These are phyloP conservation scores for Pisolithus orientalis DNA, from an alignment of 768 basidiomycete species.

Conservation along the genomic window DNA sequence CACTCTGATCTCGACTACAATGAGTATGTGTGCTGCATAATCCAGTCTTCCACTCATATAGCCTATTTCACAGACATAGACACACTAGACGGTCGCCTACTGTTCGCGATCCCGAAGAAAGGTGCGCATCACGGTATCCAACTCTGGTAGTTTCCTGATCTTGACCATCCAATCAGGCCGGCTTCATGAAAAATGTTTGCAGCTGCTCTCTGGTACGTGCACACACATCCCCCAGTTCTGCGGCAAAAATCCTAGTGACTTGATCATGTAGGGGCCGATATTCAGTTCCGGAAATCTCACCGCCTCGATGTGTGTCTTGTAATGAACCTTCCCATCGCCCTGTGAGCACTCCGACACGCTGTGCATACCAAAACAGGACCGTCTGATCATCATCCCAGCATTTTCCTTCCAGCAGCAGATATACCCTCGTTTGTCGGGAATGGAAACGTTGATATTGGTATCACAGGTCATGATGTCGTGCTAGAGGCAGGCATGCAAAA, in stretches of 20 bases:
- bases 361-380: not conserved
- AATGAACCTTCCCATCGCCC: conserved; percentile 86
- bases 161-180: conserved; percentile 47
- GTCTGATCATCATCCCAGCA: conserved; percentile 38
- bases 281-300: conserved; percentile 84
- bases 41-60: not conserved
- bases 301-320: conserved; percentile 92
- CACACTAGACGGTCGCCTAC: conserved; percentile 72
- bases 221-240: not conserved
- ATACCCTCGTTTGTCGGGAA: conserved; percentile 99
- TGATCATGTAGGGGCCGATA: conserved; percentile 70
- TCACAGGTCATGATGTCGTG: conserved; percentile 97
- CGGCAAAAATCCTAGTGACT: not conserved
- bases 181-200: conserved; percentile 84
- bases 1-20: not conserved
- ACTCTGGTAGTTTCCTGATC: conserved; percentile 1
- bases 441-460: conserved; percentile 93
- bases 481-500: conserved; percentile 81
- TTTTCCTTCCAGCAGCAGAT: conserved; percentile 94
- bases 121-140: conserved; percentile 37
- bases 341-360: conserved; percentile 47
- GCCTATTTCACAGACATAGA: conserved; percentile 49
- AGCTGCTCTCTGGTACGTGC: conserved; percentile 69
- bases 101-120: conserved; percentile 98
- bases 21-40: conserved; percentile 14